Evolutionary conservation across 805 yeast genomes (phyloP), one percentile per base, ranked within the genome.

Genomic region (Cyberlindnera japonica): DNA sequence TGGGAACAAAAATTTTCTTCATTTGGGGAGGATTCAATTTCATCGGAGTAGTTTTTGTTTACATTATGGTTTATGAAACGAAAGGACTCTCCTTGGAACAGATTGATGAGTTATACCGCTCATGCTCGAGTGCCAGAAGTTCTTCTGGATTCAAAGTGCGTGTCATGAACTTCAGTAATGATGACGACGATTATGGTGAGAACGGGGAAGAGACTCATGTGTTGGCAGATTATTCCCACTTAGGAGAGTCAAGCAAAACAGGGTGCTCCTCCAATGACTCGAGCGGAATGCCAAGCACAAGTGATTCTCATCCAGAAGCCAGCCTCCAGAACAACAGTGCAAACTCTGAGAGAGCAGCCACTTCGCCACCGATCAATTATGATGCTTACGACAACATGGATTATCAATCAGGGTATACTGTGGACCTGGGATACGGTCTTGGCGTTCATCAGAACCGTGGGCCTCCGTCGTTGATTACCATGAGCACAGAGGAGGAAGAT

Each of bases 51-150:
- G 48, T 81, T 3, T 73, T 80, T 46, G 80, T 79, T 6, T 82
- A 80, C 59, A 74, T 83, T 37, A 67, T 74, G 41, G 86, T 84
- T 24, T 85, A 81, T 62, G 93, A 85, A 59, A 86, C 95, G 0
- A 81, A 77, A 53, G 95, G 95, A 0, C 67, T 86, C 37, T 77
- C 80, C 53, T 71, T 87, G 57, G 95, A 87, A 62, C 88, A 87
- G 50, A 81, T 87, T 38, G 90, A 87, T 64, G 85, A 78, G 47
- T 67, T 86, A 67, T 86, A 81, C 57, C 70, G 73, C 37, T 68
- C 69, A 25, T 80, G 90, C 51, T 63, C 72, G 30, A 72, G 58
- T 54, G 82, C 89, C 1, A 59, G 74, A 14, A 60, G 59, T 10
- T 79, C 87, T 0, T 48, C 62, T 11, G 57, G 61, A 21, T 80